phyloP scores from a whole-genome alignment of 2,329 filamentous ascomycete genomes.

The Fonsecaea pedrosoi region DNA sequence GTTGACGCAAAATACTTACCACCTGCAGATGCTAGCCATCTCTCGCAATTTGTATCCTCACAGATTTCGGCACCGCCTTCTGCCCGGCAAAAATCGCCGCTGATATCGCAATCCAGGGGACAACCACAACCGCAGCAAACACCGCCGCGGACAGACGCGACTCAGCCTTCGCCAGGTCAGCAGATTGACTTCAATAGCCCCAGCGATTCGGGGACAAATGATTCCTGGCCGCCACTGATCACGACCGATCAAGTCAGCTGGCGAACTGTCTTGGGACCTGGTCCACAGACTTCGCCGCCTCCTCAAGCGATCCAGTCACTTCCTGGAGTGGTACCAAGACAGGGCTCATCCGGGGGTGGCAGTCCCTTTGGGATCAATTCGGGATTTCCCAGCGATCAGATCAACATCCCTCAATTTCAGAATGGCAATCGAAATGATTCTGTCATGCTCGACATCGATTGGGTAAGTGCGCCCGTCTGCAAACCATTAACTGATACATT shows the following conservation, averaged over 20 bases:
- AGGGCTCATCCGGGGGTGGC: constrained; percentile 32
- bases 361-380: constrained; percentile 30
- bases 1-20: constrained; percentile 14
- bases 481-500: neutral
- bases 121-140: constrained; percentile 14
- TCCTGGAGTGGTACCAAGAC: constrained; percentile 28
- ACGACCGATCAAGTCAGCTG: constrained; percentile 31
- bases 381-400: constrained; percentile 34
- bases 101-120: constrained; percentile 13
- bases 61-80: constrained; percentile 5
- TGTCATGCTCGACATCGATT: constrained; percentile 65
- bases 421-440: constrained; percentile 40
- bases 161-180: constrained; percentile 29
- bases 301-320: constrained; percentile 21
- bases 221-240: constrained; percentile 37
- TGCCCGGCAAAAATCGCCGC: constrained; percentile 13
- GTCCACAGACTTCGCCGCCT: constrained; percentile 11
- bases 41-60: neutral
- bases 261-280: constrained; percentile 25
- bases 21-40: neutral
- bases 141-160: constrained; percentile 9
- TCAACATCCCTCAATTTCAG: constrained; percentile 34
- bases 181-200: constrained; percentile 34
- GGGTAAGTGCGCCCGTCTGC: constrained; percentile 58
- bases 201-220: constrained; percentile 37